Percentiles rank a stretch among this genome's conserved stretches.
Evolutionary conservation across 1,139 yeast species (phyloP).

Genomic region (Insectozyma bohioensis): DNA sequence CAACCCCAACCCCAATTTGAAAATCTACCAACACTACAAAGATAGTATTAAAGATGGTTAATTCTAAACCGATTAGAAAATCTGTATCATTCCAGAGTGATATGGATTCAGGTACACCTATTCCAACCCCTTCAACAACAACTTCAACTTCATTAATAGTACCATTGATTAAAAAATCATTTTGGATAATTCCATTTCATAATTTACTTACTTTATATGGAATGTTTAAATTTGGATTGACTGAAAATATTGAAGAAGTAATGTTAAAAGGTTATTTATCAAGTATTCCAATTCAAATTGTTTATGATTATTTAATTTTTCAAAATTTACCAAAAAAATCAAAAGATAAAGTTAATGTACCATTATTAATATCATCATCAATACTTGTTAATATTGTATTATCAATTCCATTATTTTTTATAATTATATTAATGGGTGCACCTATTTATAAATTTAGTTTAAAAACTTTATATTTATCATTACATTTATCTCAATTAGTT

Average conservation of each 20-base stretch:
- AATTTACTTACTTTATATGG: slow-evolving; percentile 36
- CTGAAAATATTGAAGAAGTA: slow-evolving; percentile 24
- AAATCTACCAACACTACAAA: too few species aligned
- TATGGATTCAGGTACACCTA: background rate
- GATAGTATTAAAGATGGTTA: too few species aligned
- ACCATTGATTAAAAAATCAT: slow-evolving; percentile 25
- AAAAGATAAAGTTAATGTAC: slow-evolving; percentile 25
- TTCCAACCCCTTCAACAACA: slow-evolving; percentile 1
- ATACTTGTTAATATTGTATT: slow-evolving; percentile 43
- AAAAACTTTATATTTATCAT: slow-evolving; percentile 66
- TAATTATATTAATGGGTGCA: slow-evolving; percentile 78
- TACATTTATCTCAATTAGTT: slow-evolving; percentile 62
- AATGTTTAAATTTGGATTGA: slow-evolving; percentile 40
- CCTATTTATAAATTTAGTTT: slow-evolving; percentile 58
- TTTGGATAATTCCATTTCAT: slow-evolving; percentile 50
- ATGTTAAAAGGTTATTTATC: slow-evolving; percentile 29
- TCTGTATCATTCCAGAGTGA: slow-evolving; percentile 11
- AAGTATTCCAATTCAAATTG: slow-evolving; percentile 25
- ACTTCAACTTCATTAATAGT: slow-evolving; percentile 4
- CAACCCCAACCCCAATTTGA: background rate
- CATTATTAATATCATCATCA: slow-evolving; percentile 36
- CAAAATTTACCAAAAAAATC: slow-evolving; percentile 20
- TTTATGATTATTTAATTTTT: slow-evolving; percentile 27
- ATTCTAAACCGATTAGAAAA: slow-evolving; percentile 8
- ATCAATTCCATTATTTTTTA: slow-evolving; percentile 51